Conservation (phyloP, 176 grass and related monocot genomes). For the Secale cereale region DNA sequence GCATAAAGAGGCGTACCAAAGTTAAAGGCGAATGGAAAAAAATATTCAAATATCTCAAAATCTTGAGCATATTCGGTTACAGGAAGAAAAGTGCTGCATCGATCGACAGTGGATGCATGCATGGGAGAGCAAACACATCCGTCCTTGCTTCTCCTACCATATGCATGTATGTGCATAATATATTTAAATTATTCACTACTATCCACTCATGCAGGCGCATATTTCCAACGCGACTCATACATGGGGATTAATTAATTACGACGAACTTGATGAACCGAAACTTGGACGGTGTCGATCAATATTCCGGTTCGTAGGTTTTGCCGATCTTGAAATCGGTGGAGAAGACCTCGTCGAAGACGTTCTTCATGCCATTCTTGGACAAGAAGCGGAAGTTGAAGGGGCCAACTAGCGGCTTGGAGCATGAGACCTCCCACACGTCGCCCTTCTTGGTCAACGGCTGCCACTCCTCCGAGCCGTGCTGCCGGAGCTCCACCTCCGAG, state of each 20-base stretch:
- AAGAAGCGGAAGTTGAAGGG: neutral
- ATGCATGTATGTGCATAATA: neutral
- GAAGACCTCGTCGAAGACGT: neutral
- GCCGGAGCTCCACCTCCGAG: neutral
- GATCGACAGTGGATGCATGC: neutral
- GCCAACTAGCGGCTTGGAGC: neutral
- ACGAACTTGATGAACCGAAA: neutral
- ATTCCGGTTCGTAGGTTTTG: neutral
- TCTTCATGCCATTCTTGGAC: neutral
- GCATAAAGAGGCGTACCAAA: neutral
- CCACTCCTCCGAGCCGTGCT: neutral
- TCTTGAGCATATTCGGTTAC: neutral
- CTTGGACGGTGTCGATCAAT: neutral
- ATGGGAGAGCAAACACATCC: neutral
- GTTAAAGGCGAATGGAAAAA: neutral
- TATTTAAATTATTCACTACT: neutral
- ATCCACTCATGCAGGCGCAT: neutral
- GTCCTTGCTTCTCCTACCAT: neutral
- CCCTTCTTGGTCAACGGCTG: neutral
- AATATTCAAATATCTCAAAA: neutral
- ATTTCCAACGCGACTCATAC: neutral
- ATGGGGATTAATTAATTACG: neutral
- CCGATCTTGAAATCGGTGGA: neutral
- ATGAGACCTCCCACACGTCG: neutral
- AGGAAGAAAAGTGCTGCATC: neutral